A percentile compares a stretch with the other conserved stretches of the same genome.
Evolutionary conservation across 805 yeast species (phyloP).

Genomic region (Metschnikowia proteae): DNA sequence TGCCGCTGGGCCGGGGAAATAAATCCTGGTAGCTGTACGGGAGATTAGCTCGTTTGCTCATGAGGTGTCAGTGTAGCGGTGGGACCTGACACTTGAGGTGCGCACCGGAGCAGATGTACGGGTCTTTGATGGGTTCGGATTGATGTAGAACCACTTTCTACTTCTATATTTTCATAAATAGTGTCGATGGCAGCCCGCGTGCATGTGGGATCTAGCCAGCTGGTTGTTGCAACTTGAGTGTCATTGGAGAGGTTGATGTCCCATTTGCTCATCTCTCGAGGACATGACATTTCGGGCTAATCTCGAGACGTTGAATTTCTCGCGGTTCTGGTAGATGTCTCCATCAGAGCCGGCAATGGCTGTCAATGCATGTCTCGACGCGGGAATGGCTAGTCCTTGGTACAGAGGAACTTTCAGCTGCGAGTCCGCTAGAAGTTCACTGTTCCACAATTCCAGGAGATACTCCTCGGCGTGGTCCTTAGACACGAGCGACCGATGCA

Average conservation of each 20-base stretch:
- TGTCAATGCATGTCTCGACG: background rate
- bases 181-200: background rate
- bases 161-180: background rate
- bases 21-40: conserved; percentile 44
- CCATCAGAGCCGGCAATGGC: background rate
- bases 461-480: background rate
- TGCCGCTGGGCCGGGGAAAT: conserved; percentile 27
- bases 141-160: too few relatives aligned
- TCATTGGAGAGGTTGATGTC: background rate
- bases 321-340: background rate
- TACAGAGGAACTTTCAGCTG: background rate
- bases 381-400: background rate
- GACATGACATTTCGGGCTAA: background rate
- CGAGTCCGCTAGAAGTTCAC: background rate
- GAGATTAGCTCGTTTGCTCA: conserved; percentile 37
- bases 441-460: background rate
- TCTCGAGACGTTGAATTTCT: background rate
- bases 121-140: background rate
- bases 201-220: too few relatives aligned
- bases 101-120: background rate
- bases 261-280: background rate
- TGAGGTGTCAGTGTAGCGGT: conserved; percentile 8
- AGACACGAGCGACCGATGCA: background rate
- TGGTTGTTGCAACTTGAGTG: background rate
- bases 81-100: background rate